Evolutionary conservation across 2,329 filamentous ascomycete genomes (phyloP).

Genomic region (Paecilomyces sp.): DNA sequence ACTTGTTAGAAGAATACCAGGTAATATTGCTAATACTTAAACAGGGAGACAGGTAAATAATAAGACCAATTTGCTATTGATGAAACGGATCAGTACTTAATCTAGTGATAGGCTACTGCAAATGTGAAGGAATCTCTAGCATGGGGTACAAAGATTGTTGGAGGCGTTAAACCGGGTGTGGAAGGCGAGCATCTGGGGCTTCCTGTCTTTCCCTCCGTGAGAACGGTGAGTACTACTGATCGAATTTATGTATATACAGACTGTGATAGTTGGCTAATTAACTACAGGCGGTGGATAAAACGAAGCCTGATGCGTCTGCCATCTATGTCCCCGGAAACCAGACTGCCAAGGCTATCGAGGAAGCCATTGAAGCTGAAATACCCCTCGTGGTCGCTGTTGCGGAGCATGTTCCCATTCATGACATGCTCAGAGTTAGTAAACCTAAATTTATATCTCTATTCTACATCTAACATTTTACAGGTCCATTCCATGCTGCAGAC

Average conservation of each 20-base stretch:
- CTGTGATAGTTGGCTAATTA: not conserved
- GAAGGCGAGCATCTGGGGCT: slow-evolving; percentile 65
- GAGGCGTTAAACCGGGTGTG: slow-evolving; percentile 66
- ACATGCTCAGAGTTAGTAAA: slow-evolving; percentile 59
- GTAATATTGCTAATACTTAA: not conserved
- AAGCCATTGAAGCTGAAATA: slow-evolving; percentile 72
- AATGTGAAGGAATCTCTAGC: slow-evolving; percentile 69
- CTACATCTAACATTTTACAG: slow-evolving; percentile 21
- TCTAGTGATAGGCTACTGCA: slow-evolving; percentile 54
- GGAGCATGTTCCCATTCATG: slow-evolving; percentile 72
- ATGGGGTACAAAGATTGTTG: slow-evolving; percentile 75
- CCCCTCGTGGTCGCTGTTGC: slow-evolving; percentile 72
- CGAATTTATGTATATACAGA: not conserved
- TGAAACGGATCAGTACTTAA: not conserved
- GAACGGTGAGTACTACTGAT: slow-evolving; percentile 36
- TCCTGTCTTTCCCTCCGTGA: slow-evolving; percentile 63
- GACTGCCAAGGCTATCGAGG: slow-evolving; percentile 66
- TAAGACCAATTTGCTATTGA: not conserved
- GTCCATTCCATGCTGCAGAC: slow-evolving; percentile 64
- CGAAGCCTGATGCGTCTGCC: slow-evolving; percentile 70
- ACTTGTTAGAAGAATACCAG: not conserved
- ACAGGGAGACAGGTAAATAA: slow-evolving; percentile 28
- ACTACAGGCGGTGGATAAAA: slow-evolving; percentile 56
- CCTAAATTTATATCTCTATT: slow-evolving; percentile 4
- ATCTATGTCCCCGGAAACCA: slow-evolving; percentile 74